Evolutionary conservation across 257 asterid species (phyloP).

Genomic region (Prunella vulgaris): DNA sequence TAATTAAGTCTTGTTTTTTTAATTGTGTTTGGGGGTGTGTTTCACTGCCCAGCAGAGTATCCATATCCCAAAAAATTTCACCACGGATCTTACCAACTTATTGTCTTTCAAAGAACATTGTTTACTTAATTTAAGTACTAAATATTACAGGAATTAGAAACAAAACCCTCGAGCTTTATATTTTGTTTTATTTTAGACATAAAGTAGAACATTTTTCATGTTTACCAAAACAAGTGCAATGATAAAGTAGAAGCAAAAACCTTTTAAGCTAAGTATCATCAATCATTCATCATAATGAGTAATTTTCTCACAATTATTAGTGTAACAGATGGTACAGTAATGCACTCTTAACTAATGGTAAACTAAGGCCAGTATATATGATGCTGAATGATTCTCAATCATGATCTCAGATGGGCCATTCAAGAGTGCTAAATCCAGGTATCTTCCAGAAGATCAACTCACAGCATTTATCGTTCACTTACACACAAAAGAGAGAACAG

Average conservation of each 20-base stretch:
- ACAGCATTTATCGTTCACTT: not conserved
- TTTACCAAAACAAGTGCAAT: slow-evolving; percentile 9
- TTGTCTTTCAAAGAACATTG: no score
- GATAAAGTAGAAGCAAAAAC: not conserved
- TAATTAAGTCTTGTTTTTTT: no score
- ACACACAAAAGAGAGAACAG: not conserved
- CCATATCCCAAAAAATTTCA: no score
- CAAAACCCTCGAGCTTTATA: not conserved
- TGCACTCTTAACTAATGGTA: not conserved
- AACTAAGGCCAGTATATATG: not conserved
- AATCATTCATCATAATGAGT: not conserved
- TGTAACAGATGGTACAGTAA: not conserved
- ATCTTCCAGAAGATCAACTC: not conserved
- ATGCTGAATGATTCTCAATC: not conserved
- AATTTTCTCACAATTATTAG: not conserved
- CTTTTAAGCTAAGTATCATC: slow-evolving; percentile 18
- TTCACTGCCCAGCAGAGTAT: no score
- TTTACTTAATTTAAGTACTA: no score
- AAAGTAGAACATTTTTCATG: not conserved
- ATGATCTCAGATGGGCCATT: not conserved
- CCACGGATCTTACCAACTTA: no score
- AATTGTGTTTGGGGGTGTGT: no score
- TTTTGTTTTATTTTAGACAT: not conserved
- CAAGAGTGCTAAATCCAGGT: not conserved
- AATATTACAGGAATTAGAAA: not conserved